Evolutionary conservation across 805 yeast species (phyloP).

Genomic region (Deakozyma indianensis): DNA sequence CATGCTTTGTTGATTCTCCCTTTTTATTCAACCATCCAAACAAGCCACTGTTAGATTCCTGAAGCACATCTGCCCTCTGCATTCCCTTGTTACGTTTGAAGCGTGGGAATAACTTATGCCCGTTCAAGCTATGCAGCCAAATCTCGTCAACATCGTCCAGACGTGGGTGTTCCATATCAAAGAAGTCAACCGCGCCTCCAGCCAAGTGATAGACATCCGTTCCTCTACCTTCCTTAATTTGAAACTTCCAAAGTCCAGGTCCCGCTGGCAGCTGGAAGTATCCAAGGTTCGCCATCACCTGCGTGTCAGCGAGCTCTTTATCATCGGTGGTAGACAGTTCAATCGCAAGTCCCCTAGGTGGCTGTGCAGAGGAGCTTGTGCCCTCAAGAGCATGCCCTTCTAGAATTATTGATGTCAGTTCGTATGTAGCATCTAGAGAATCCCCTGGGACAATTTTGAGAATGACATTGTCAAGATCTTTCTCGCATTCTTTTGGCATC

Average conservation of each 20-base stretch:
- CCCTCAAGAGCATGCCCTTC: conserved; percentile 57
- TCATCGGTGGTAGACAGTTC: conserved; percentile 21
- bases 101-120: conserved; percentile 31
- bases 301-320: conserved; percentile 31
- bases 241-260: conserved; percentile 58
- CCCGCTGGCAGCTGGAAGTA: conserved; percentile 64
- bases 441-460: conserved; percentile 24
- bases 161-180: neutral
- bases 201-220: conserved; percentile 27
- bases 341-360: conserved; percentile 38
- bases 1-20: conserved; percentile 21
- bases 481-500: conserved; percentile 31
- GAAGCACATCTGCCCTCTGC: conserved; percentile 18
- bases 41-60: conserved; percentile 3
- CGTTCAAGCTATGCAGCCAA: conserved; percentile 29
- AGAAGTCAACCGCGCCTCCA: conserved; percentile 9
- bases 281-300: conserved; percentile 68
- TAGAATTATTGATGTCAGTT: conserved; percentile 39
- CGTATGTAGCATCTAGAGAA: conserved; percentile 31
- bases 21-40: neutral
- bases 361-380: conserved; percentile 24
- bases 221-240: conserved; percentile 29
- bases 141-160: conserved; percentile 8
- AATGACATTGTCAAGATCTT: conserved; percentile 53
- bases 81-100: conserved; percentile 29